Evolutionary conservation across 2,329 filamentous ascomycete genomes (phyloP).

Genomic region (Aspergillus luchuensis): DNA sequence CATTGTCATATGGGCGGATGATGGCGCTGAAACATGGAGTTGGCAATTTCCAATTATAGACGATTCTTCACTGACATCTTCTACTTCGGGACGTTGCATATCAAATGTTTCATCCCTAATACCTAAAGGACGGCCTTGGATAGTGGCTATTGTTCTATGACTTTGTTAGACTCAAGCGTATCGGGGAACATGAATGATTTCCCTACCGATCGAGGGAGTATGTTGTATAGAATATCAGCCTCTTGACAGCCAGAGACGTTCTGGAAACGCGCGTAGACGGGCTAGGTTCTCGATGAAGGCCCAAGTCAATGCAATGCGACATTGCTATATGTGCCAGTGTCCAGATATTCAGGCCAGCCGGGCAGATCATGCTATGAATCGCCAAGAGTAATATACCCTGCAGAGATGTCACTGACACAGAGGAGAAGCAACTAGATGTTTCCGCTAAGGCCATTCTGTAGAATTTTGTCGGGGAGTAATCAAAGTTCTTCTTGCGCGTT

Average conservation of each 20-base stretch:
- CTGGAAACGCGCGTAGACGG: slow-evolving; percentile 10
- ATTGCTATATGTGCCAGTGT: slow-evolving; percentile 40
- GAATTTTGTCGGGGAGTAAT: slow-evolving; percentile 38
- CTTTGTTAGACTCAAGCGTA: neutral
- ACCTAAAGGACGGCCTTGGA: slow-evolving; percentile 43
- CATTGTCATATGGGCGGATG: slow-evolving; percentile 20
- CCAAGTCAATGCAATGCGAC: slow-evolving; percentile 43
- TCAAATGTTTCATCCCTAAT: slow-evolving; percentile 45
- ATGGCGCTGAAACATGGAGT: slow-evolving; percentile 11
- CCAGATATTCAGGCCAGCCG: slow-evolving; percentile 41
- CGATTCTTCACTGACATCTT: slow-evolving; percentile 11
- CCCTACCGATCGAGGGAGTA: slow-evolving; percentile 40
- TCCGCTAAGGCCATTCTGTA: slow-evolving; percentile 36
- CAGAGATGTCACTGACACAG: slow-evolving; percentile 36
- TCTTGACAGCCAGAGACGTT: slow-evolving; percentile 18
- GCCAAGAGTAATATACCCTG: slow-evolving; percentile 37
- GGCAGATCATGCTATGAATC: slow-evolving; percentile 37
- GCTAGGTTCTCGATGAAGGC: slow-evolving; percentile 39
- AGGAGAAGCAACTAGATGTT: slow-evolving; percentile 36
- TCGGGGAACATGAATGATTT: neutral
- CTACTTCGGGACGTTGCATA: slow-evolving; percentile 24
- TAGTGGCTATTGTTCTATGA: slow-evolving; percentile 39
- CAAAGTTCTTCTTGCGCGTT: slow-evolving; percentile 37
- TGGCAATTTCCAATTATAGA: neutral
- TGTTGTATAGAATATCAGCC: slow-evolving; percentile 39